Base-by-base conservation (phyloP, 306 rosid species). In the Fragaria iinumae region DNA sequence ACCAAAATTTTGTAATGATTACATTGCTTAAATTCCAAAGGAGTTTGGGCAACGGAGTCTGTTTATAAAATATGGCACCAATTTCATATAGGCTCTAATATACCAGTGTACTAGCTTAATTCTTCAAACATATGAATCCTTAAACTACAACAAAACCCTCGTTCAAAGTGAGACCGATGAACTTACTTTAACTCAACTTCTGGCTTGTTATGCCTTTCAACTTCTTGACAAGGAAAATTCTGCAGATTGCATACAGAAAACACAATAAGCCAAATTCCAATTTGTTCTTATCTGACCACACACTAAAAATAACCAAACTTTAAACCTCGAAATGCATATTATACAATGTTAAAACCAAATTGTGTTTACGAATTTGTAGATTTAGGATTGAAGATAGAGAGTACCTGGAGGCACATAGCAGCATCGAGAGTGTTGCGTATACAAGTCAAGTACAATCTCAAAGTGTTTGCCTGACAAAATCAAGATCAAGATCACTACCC, bases 181-280 rank as follows among this genome's bases (percentile, higher is more conserved):
- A 76, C 88, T 66, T 89, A 95, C 98, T 95, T 90, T 67, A 95
- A 91, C 81, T 95, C 99, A 70, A 95, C 96, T 81, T 92, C 97
- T 0, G 97, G 99, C 82, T 95, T 95, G 97, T 95, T 95, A 82
- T 95, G 99, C 86, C 99, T 86, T 79, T 95, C 99, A 52, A 95
- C 99, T 87, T 95, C 99, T 88, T 95, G 99, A 71, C 99, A 95
- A 69, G 97, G 99, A 59, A 95, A 95, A 79, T 92, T 95, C 97
- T 92, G 91, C 79, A 80, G 52, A 34, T 72, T 73, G 50, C 18
- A 8, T 13, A 16, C 48, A 44, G 23, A 21, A 29, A 39, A 73
- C 75, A 50, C n/a, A 39, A 10, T 45, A 41, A 41, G 10, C 36
- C 44, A 73, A 56, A 21, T 9, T 23, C 8, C 34, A 36, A 5